Evolutionary conservation across 306 rosid genomes (phyloP).

Genomic region (Acacia confusa): DNA sequence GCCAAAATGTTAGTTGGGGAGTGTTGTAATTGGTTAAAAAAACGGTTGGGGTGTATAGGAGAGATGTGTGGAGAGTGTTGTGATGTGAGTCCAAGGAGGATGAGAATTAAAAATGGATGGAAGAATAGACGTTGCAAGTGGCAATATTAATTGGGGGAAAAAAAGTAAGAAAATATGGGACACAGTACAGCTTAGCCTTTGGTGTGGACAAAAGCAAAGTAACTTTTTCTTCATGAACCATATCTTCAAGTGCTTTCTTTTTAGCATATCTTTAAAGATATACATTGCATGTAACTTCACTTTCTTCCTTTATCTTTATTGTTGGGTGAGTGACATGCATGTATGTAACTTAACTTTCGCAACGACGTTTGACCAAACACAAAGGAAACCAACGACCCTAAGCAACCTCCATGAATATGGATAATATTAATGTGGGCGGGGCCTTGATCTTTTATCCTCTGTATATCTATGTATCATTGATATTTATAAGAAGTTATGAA

Average conservation of each 20-base stretch:
- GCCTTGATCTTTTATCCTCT: not conserved
- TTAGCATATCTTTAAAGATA: not conserved
- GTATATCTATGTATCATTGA: too few relatives aligned
- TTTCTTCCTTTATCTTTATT: not conserved
- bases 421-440: not conserved
- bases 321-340: not conserved
- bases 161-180: not conserved
- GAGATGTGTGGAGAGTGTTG: not conserved
- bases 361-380: conserved; percentile 41
- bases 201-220: conserved; percentile 36
- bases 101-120: not conserved
- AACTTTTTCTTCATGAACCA: conserved; percentile 32
- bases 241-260: not conserved
- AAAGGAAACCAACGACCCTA: conserved; percentile 4
- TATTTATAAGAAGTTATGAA: too few relatives aligned
- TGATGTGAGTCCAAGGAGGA: not conserved
- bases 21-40: not conserved
- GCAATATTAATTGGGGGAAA: not conserved
- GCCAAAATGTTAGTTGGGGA: not conserved
- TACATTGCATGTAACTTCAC: conserved; percentile 24
- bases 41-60: not conserved
- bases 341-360: conserved; percentile 13
- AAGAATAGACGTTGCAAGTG: not conserved
- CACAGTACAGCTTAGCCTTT: not conserved
- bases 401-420: not conserved